These are phyloP conservation scores for Vitis hybrid DNA, from an alignment of 177 flowering plant genomes.

Conservation along the genomic window DNA sequence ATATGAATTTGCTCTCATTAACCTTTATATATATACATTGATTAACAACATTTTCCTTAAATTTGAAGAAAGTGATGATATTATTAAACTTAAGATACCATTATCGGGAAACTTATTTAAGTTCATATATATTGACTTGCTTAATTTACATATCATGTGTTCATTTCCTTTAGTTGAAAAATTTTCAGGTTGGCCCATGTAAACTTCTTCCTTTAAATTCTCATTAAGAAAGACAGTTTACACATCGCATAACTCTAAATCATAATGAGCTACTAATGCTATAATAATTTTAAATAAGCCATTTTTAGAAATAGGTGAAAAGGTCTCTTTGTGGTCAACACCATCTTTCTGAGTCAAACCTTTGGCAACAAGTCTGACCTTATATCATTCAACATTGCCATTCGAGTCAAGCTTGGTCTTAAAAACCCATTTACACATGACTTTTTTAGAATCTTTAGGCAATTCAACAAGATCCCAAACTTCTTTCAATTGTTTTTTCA, in stretches of 20 bases:
- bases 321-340: conserved; percentile 16
- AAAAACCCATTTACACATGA: conserved; percentile 20
- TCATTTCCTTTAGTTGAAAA: neutral
- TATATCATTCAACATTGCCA: conserved; percentile 13
- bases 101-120: conserved; percentile 9
- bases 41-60: neutral
- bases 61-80: neutral
- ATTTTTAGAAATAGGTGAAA: conserved; percentile 10
- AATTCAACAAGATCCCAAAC: conserved; percentile 22
- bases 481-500: conserved; percentile 17
- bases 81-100: conserved; percentile 17
- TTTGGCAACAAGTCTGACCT: conserved; percentile 16
- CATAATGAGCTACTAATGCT: conserved; percentile 15
- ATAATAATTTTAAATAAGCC: conserved; percentile 11
- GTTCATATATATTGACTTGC: conserved; percentile 4
- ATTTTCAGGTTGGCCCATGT: neutral
- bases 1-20: conserved; percentile 5
- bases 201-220: conserved; percentile 1
- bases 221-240: conserved; percentile 13
- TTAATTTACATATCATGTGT: neutral
- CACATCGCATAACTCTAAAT: conserved; percentile 15
- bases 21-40: conserved; percentile 6
- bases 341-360: conserved; percentile 17
- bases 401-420: conserved; percentile 19
- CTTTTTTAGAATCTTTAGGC: conserved; percentile 5